A percentile compares a stretch with the other conserved stretches of the same genome.
Evolutionary conservation across 768 basidiomycete genomes (phyloP).

Genomic region (Kwoniella shandongensis): DNA sequence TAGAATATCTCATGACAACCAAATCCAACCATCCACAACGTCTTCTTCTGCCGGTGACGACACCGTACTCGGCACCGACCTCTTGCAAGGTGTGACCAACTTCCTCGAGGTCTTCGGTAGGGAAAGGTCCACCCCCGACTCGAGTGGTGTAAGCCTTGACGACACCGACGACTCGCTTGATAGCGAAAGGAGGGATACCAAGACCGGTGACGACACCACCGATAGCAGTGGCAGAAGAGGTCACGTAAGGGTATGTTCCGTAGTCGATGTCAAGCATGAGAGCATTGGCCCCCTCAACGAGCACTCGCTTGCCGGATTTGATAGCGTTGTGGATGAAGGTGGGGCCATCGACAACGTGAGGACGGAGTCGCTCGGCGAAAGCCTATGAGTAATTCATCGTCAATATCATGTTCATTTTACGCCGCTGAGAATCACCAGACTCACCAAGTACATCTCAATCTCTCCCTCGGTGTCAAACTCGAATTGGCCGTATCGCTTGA

Average conservation of each 20-base stretch:
- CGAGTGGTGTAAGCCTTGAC: conserved; percentile 98
- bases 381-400: conserved; percentile 56
- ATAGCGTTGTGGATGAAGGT: conserved; percentile 80
- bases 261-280: conserved; percentile 98
- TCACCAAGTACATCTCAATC: conserved; percentile 84
- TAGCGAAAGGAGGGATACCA: conserved; percentile 86
- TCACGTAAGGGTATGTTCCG: conserved; percentile 97
- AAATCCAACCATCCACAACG: conserved; percentile 98
- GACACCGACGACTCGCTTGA: conserved; percentile 87
- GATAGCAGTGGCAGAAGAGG: conserved; percentile 86
- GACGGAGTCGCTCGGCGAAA: conserved; percentile 77
- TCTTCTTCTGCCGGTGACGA: conserved; percentile 85
- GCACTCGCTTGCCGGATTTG: conserved; percentile 69
- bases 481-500: conserved; percentile 96
- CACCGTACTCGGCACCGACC: conserved; percentile 87
- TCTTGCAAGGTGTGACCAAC: conserved; percentile 86
- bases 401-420: not conserved
- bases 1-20: conserved; percentile 89
- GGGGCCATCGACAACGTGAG: conserved; percentile 86
- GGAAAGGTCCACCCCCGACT: conserved; percentile 98
- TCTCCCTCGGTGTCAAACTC: conserved; percentile 98
- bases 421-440: conserved; percentile 15
- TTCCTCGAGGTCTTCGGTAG: conserved; percentile 88
- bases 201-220: conserved; percentile 97
- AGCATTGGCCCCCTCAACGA: conserved; percentile 97